Conservation (phyloP, 169 alveolate species). For the Cryptosporidium bovis region DNA sequence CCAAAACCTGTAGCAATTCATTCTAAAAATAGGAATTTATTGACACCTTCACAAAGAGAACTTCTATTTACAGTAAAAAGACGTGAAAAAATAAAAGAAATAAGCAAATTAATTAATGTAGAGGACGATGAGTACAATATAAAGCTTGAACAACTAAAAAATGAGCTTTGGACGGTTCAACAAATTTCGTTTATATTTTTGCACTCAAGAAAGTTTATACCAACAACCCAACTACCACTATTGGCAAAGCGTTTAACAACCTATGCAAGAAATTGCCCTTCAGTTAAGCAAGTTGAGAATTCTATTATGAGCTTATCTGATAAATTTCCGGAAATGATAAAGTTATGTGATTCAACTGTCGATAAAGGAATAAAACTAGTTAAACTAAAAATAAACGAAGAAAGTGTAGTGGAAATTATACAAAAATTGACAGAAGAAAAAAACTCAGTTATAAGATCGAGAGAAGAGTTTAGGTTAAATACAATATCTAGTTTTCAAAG, state of each 20-base stretch:
- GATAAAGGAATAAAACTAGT: slow-evolving; percentile 52
- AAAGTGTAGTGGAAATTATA: slow-evolving; percentile 6
- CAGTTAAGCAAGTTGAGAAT: slow-evolving; percentile 13
- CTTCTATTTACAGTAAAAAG: slow-evolving; percentile 36
- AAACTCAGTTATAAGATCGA: slow-evolving; percentile 16
- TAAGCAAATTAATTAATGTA: slow-evolving; percentile 25
- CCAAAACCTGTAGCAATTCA: slow-evolving; percentile 11
- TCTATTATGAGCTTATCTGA: slow-evolving; percentile 21
- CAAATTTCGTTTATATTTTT: slow-evolving; percentile 44
- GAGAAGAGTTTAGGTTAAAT: slow-evolving; percentile 60
- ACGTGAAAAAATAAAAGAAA: slow-evolving; percentile 49
- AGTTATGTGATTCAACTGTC: slow-evolving; percentile 36
- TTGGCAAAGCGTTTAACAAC: slow-evolving; percentile 39
- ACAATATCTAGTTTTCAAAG: slow-evolving; percentile 17
- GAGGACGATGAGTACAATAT: slow-evolving; percentile 41
- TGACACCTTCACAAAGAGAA: slow-evolving; percentile 66
- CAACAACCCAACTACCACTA: slow-evolving; percentile 54
- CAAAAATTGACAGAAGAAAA: slow-evolving; percentile 24
- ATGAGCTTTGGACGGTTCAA: slow-evolving; percentile 52
- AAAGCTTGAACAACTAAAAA: slow-evolving; percentile 24
- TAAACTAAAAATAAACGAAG: slow-evolving; percentile 29
- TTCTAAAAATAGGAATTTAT: slow-evolving; percentile 26
- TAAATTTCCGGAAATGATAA: slow-evolving; percentile 55
- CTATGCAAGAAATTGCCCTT: slow-evolving; percentile 61
- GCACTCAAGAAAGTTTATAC: slow-evolving; percentile 31